Evolutionary conservation across 2,329 filamentous ascomycete species (phyloP).

Genomic region (Phyllosticta citriasiana): DNA sequence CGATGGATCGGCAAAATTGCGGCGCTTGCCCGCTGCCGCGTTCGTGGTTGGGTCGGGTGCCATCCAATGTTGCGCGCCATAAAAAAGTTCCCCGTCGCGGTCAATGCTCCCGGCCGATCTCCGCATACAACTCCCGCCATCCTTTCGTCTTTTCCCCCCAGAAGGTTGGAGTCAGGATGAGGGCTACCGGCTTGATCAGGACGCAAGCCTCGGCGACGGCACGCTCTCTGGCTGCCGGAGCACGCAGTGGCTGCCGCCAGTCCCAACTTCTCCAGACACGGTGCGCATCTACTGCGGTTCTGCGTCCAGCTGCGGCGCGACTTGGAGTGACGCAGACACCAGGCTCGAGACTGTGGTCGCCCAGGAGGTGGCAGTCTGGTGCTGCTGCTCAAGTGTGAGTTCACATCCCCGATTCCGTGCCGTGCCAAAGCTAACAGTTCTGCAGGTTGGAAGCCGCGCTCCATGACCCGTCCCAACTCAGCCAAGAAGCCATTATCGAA

Average conservation of each 20-base stretch:
- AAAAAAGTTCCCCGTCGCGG: slow-evolving; percentile 8
- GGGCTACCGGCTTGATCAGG: slow-evolving; percentile 8
- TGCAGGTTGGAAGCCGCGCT: slow-evolving; percentile 43
- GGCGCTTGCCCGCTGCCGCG: neutral
- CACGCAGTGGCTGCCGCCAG: slow-evolving; percentile 3
- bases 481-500: slow-evolving; percentile 59
- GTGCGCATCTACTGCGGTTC: slow-evolving; percentile 5
- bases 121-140: slow-evolving; percentile 1
- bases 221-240: slow-evolving; percentile 6
- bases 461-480: slow-evolving; percentile 45
- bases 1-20: neutral
- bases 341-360: neutral
- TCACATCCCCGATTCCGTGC: neutral
- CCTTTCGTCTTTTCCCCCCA: slow-evolving; percentile 1
- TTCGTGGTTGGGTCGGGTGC: neutral
- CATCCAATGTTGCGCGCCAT: neutral
- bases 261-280: slow-evolving; percentile 1
- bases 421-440: neutral
- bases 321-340: neutral
- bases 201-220: slow-evolving; percentile 2
- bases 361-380: slow-evolving; percentile 24
- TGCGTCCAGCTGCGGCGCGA: slow-evolving; percentile 4
- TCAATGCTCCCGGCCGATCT: slow-evolving; percentile 7
- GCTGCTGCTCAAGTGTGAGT: slow-evolving; percentile 29
- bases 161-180: slow-evolving; percentile 2